phyloP scores from a whole-genome alignment of 2,329 filamentous ascomycete genomes.

The Scedosporium boydii region DNA sequence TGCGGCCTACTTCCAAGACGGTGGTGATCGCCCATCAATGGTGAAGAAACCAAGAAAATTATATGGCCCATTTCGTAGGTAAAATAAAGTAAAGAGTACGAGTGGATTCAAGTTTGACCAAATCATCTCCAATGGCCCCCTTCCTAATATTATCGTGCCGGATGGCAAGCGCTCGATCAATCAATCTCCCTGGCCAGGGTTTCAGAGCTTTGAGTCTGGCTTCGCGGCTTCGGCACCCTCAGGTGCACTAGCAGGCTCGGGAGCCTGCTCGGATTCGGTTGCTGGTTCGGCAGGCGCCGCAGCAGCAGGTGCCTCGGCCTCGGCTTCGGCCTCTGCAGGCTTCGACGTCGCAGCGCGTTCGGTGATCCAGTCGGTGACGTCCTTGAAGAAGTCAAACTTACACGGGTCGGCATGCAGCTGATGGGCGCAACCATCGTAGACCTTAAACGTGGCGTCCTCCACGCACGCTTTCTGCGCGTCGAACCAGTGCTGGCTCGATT shows the following conservation, averaged over 20 bases:
- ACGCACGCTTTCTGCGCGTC: conserved; percentile 41
- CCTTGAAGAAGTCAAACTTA: conserved; percentile 43
- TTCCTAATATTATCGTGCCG: too few relatives aligned
- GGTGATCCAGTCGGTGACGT: conserved; percentile 59
- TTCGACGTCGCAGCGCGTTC: conserved; percentile 17
- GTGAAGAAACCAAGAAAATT: too few relatives aligned
- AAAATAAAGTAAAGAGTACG: too few relatives aligned
- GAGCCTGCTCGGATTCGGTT: not conserved
- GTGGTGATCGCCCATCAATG: too few relatives aligned
- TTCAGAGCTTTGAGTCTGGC: conserved; percentile 27
- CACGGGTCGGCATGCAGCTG: conserved; percentile 56
- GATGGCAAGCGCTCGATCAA: too few relatives aligned
- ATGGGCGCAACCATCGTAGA: conserved; percentile 72
- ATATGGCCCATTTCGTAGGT: too few relatives aligned
- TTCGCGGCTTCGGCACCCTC: conserved; percentile 10
- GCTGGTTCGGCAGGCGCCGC: not conserved
- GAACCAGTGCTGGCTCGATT: conserved; percentile 55
- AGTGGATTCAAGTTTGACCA: too few relatives aligned
- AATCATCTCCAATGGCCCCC: too few relatives aligned
- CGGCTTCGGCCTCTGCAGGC: not conserved
- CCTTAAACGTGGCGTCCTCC: conserved; percentile 60
- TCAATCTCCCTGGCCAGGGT: too few relatives aligned
- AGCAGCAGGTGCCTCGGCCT: not conserved
- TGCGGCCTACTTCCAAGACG: too few relatives aligned
- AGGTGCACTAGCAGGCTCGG: not conserved